Conservation (phyloP, 2,329 filamentous ascomycete genomes). For the Fusarium pseudonygamai region DNA sequence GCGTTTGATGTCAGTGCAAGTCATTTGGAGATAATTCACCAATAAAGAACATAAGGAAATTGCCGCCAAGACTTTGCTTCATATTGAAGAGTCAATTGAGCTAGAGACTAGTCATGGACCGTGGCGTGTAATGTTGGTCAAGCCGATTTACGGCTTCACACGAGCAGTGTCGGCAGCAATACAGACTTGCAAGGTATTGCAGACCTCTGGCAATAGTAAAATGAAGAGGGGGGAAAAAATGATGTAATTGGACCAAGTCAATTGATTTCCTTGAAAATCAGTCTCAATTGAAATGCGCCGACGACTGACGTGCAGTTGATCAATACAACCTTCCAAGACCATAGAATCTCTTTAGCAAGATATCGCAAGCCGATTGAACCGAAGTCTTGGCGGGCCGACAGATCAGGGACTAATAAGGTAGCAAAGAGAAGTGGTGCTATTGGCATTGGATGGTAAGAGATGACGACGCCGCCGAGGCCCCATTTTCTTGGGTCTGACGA, state of each 20-base stretch:
- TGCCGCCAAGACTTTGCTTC: too few species aligned
- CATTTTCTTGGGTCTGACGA: constrained; percentile 16
- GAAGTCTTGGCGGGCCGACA: background rate
- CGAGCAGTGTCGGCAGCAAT: background rate
- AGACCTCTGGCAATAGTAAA: background rate
- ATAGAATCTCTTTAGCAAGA: background rate
- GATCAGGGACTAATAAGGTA: background rate
- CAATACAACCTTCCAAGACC: background rate
- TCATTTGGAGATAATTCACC: too few species aligned
- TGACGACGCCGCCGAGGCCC: constrained; percentile 7
- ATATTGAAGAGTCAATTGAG: background rate
- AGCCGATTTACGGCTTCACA: background rate
- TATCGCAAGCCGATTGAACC: background rate
- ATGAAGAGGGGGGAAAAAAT: background rate
- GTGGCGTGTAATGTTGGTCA: background rate
- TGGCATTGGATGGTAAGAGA: constrained; percentile 1
- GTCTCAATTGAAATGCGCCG: background rate
- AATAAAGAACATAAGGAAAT: too few species aligned
- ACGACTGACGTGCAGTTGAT: background rate
- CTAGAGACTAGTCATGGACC: too few species aligned
- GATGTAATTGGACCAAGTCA: background rate
- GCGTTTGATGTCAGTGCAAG: background rate
- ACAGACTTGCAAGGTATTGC: too few species aligned
- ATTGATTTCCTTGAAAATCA: background rate
- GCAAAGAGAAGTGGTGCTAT: background rate